Conservation (phyloP, 179 eudicot species). For the Patellifolia procumbens region DNA sequence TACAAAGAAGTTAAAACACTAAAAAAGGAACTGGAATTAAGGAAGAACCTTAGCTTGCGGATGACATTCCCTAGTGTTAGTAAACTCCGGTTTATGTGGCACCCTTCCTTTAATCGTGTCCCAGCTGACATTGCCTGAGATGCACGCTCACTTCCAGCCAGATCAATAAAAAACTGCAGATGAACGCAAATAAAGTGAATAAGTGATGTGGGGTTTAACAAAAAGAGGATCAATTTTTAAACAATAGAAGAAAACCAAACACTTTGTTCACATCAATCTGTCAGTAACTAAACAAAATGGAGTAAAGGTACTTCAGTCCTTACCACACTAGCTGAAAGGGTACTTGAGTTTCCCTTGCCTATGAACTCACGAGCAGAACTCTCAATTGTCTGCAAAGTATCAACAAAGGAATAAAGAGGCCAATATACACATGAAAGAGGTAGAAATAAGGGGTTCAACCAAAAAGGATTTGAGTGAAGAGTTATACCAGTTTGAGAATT, state of each 20-base stretch:
- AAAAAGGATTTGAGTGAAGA: slow-evolving; percentile 8
- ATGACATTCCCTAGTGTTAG: slow-evolving; percentile 88
- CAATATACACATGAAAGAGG: neutral
- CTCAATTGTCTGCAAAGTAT: slow-evolving; percentile 73
- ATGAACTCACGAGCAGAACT: slow-evolving; percentile 90
- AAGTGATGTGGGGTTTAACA: neutral
- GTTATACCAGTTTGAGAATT: slow-evolving; percentile 80
- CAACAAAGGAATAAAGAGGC: slow-evolving; percentile 5
- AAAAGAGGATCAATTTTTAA: neutral
- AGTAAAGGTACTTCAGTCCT: slow-evolving; percentile 17
- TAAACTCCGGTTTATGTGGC: slow-evolving; percentile 92
- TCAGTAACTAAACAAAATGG: neutral
- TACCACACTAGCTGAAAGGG: slow-evolving; percentile 97
- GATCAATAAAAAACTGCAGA: slow-evolving; percentile 89
- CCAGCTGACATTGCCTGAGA: slow-evolving; percentile 93
- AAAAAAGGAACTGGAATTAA: neutral
- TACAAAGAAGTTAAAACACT: neutral
- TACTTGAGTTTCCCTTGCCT: slow-evolving; percentile 82
- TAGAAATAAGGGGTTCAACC: neutral
- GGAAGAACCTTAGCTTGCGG: slow-evolving; percentile 83
- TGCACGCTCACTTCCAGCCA: slow-evolving; percentile 99
- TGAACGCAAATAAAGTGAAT: neutral
- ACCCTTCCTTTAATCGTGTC: slow-evolving; percentile 86
- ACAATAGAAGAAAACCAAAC: neutral
- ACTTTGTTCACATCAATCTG: neutral